Conservation (phyloP, 192 early-diverging fungal species). For the Entrophospora sp. region DNA sequence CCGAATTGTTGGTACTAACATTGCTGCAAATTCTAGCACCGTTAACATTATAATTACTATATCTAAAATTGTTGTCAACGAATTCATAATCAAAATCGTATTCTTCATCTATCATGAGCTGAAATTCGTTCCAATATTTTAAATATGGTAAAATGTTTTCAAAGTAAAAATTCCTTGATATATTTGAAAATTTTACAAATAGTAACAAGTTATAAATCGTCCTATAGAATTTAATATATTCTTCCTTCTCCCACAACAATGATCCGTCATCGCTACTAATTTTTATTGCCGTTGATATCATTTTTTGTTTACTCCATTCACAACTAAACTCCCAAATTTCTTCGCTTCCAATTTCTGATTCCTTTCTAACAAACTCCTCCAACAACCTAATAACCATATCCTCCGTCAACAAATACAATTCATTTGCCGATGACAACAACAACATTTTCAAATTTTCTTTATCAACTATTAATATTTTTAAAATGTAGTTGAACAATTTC, state of each 20-base stretch:
- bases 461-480: background rate
- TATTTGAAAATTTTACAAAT: constrained; percentile 2
- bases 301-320: background rate
- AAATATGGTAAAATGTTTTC: background rate
- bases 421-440: too few species aligned
- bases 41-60: background rate
- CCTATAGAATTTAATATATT: background rate
- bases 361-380: background rate
- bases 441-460: too few species aligned
- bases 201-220: background rate
- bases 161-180: background rate
- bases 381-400: background rate
- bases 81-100: background rate
- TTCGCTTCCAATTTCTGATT: background rate
- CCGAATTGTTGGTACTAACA: too few species aligned
- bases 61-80: background rate
- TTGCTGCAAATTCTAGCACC: too few species aligned
- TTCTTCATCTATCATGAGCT: too few species aligned
- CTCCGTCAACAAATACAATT: background rate
- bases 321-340: background rate
- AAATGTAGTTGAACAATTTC: background rate
- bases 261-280: too few species aligned
- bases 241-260: too few species aligned
- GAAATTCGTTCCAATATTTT: background rate
- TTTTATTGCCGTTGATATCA: background rate